Evolutionary conservation across 371 early-diverging fungal genomes (phyloP), one percentile per base, ranked within the genome.

Genomic region (Umbelopsis sp.): DNA sequence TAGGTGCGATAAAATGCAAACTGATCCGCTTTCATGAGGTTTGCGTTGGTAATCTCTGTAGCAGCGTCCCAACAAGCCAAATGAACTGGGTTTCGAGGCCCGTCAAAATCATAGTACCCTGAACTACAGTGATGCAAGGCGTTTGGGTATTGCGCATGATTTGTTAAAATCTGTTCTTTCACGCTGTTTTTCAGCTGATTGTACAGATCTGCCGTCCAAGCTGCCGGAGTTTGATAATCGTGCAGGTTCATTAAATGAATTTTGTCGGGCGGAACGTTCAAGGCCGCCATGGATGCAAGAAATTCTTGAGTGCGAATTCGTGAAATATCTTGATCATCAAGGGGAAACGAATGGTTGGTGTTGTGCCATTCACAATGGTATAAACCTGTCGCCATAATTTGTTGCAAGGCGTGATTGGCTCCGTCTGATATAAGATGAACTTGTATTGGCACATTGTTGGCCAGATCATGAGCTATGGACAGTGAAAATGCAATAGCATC

Each of bases 61-160:
- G 67, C 67, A 5, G 67, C 65, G 44, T 64, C 65, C 65, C 65
- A 64, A 18, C 65, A 64, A 25, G 65, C 65, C 37, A 48, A 25
- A n/a, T 46, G 65, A 16, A 64, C 37, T 0, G 46, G 16, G 22
- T 64, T 48, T 6, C 65, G 46, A 20, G 65, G 14, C 4, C 65
- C 65, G 20, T 48, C 46, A 44, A 48, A 46, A 32, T 64, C 65
- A 32, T 25, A 48, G 25, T 12, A 48, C 3, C 65, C 65, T n/a
- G 65, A 64, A 32, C 46, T 48, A n/a, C 65, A 64, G 32, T 41
- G 65, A 64, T 64, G 65, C 7, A 16, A 29, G 20, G 48, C 65
- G 1, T 48, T 48, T 24, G 65, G 48, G 41, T 64, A 64, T 14
- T 48, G 37, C 25, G 14, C 12, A 48, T 44, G 24, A 48, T 44